These are phyloP conservation scores for Dictyostelium firmibasis DNA, from an alignment of 78 protist genomes.

Conservation along the genomic window DNA sequence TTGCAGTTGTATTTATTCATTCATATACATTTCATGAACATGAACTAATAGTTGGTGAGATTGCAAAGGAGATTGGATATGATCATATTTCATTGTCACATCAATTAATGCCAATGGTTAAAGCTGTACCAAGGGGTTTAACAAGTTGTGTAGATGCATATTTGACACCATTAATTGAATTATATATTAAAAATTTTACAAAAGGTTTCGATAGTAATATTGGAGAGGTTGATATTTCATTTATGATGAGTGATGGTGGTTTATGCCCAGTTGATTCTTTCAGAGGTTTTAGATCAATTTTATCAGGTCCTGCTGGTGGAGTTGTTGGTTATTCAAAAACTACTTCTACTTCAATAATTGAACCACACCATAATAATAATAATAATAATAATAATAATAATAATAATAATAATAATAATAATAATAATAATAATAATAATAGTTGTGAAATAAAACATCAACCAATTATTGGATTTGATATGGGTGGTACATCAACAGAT, in stretches of 20 bases:
- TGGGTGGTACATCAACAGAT: conserved; percentile 98
- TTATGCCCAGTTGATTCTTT: conserved; percentile 89
- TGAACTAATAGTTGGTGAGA: conserved; percentile 85
- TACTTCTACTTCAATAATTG: conserved; percentile 35
- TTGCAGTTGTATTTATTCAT: conserved; percentile 94
- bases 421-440: conserved; percentile 9
- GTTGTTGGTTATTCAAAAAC: conserved; percentile 94
- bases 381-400: background rate
- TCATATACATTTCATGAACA: conserved; percentile 88
- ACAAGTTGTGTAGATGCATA: conserved; percentile 98
- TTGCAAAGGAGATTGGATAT: conserved; percentile 93
- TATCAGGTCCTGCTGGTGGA: conserved; percentile 97
- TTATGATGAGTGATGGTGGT: conserved; percentile 98
- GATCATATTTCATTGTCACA: conserved; percentile 89
- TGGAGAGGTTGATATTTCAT: conserved; percentile 78
- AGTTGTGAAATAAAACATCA: background rate
- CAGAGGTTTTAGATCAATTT: conserved; percentile 91
- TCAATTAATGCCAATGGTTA: conserved; percentile 88
- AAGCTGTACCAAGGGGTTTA: conserved; percentile 93
- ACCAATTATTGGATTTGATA: conserved; percentile 96
- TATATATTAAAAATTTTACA: conserved; percentile 78
- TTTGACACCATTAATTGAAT: conserved; percentile 93
- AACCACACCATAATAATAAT: background rate
- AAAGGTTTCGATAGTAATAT: conserved; percentile 86
- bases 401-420: background rate